Conservation (phyloP, 306 rosid species). For the Nissolia schottii region DNA sequence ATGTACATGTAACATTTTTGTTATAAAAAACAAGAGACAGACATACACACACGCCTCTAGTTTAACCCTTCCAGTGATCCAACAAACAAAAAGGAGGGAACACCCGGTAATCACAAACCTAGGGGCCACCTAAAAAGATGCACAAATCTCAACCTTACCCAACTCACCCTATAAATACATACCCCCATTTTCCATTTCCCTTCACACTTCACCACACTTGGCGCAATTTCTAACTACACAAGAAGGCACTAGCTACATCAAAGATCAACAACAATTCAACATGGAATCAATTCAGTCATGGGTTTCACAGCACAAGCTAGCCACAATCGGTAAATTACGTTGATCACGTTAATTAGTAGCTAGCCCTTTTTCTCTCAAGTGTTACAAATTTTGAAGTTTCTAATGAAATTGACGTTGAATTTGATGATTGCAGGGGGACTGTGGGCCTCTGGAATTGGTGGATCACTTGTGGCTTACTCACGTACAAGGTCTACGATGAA, state of each 20-base stretch:
- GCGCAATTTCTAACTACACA: background rate
- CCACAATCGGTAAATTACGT: constrained; percentile 48
- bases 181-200: background rate
- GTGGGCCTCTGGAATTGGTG: constrained; percentile 82
- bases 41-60: constrained; percentile 25
- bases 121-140: constrained; percentile 32
- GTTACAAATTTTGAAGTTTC: background rate
- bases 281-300: constrained; percentile 68
- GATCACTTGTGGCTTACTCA: constrained; percentile 52
- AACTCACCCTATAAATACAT: constrained; percentile 27
- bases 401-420: background rate
- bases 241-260: background rate
- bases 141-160: background rate
- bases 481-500: constrained; percentile 47
- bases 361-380: background rate
- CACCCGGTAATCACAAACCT: constrained; percentile 27
- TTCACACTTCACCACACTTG: constrained; percentile 6
- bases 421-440: constrained; percentile 46
- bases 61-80: constrained; percentile 42
- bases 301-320: constrained; percentile 77
- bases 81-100: background rate
- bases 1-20: no score
- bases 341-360: background rate
- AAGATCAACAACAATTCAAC: constrained; percentile 24
- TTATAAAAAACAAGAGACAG: background rate